Conservation (phyloP, 805 yeast species). For the Myxozyma vanderwaltii region DNA sequence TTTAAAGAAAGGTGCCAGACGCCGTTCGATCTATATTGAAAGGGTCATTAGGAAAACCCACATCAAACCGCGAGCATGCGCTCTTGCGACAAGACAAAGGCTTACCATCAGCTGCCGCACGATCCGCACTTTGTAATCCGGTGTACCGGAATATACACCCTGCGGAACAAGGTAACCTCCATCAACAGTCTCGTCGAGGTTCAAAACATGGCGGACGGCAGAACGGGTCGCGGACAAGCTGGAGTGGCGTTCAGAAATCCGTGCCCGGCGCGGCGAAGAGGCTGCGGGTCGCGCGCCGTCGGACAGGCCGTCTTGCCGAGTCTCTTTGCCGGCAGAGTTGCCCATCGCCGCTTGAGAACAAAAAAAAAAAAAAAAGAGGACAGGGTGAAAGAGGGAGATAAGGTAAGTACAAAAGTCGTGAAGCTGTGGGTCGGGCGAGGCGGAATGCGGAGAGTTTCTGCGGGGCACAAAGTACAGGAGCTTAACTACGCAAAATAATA, state of each 20-base stretch:
- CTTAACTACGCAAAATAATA: too few relatives aligned
- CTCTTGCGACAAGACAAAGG: neutral
- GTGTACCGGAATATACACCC: constrained; percentile 77
- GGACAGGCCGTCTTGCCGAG: constrained; percentile 14
- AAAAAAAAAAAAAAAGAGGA: too few relatives aligned
- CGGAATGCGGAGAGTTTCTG: constrained; percentile 3
- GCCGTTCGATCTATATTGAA: constrained; percentile 56
- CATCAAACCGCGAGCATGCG: too few relatives aligned
- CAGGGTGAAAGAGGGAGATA: too few relatives aligned
- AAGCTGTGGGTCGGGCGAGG: constrained; percentile 1
- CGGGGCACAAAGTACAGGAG: too few relatives aligned
- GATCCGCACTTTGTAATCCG: constrained; percentile 70
- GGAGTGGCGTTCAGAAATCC: neutral
- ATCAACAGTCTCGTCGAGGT: constrained; percentile 57
- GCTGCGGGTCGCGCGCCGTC: neutral
- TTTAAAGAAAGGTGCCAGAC: constrained; percentile 84
- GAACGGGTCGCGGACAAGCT: constrained; percentile 19
- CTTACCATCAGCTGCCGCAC: constrained; percentile 66
- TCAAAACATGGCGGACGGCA: constrained; percentile 27
- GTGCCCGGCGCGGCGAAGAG: neutral
- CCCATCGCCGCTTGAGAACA: constrained; percentile 38
- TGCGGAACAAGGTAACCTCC: constrained; percentile 93
- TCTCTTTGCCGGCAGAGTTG: constrained; percentile 39
- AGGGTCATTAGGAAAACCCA: too few relatives aligned
- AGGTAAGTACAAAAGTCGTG: too few relatives aligned